Evolutionary conservation across 192 early-diverging fungal species (phyloP).

Genomic region (Umbelopsis isabellina): DNA sequence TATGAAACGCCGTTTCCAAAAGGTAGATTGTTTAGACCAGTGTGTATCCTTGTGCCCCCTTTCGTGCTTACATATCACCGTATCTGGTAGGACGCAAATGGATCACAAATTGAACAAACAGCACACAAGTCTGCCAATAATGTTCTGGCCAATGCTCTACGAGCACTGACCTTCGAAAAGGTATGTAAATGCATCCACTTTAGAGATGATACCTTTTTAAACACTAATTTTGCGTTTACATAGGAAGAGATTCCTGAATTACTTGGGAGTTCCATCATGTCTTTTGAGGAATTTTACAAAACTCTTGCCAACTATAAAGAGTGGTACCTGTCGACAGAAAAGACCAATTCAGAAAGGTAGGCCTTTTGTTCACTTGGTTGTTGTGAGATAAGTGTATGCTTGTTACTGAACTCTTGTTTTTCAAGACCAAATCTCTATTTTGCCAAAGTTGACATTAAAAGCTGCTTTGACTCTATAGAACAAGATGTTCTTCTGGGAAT

Average conservation of each 20-base stretch:
- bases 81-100: not conserved
- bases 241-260: not conserved
- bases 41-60: not conserved
- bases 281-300: conserved; percentile 2
- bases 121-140: conserved; percentile 45
- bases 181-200: conserved; percentile 9
- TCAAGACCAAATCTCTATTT: conserved; percentile 61
- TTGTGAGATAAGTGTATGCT: not conserved
- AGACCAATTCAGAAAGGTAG: not conserved
- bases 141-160: conserved; percentile 57
- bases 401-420: not conserved
- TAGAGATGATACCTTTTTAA: not conserved
- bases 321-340: not conserved
- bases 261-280: conserved; percentile 19
- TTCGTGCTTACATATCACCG: too few relatives aligned
- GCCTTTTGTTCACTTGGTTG: too few relatives aligned
- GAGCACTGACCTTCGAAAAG: conserved; percentile 59
- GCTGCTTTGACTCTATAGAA: conserved; percentile 83
- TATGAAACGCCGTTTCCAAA: conserved; percentile 46
- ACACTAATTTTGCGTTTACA: not conserved
- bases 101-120: not conserved
- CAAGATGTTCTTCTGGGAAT: conserved; percentile 68
- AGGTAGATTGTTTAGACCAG: not conserved
- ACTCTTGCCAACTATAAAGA: not conserved
- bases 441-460: conserved; percentile 82